Conservation (phyloP, 345 rosid genomes). For the Gossypium herbaceum region DNA sequence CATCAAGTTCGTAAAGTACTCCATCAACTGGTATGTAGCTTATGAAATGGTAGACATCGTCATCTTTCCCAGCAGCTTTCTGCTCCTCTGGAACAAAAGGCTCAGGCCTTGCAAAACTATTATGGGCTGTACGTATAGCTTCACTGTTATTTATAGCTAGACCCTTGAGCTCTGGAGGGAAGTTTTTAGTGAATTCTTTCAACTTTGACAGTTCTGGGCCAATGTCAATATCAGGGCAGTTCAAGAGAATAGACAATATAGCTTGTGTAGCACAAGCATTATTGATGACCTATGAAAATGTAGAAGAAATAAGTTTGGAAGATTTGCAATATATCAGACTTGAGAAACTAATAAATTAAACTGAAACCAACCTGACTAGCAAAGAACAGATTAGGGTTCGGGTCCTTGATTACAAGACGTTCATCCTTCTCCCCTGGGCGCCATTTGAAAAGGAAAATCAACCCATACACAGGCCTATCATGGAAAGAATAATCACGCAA, state of each 20-base stretch:
- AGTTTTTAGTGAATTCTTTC: constrained; percentile 85
- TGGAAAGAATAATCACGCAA: background rate
- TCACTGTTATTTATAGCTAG: constrained; percentile 96
- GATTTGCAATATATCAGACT: background rate
- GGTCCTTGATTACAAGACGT: constrained; percentile 76
- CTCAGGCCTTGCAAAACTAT: constrained; percentile 97
- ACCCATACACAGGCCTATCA: constrained; percentile 83
- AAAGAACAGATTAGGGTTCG: constrained; percentile 69
- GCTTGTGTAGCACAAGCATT: constrained; percentile 99
- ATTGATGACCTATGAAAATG: constrained; percentile 64
- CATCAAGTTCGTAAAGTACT: constrained; percentile 91
- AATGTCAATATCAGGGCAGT: constrained; percentile 79
- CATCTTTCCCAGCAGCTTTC: constrained; percentile 84
- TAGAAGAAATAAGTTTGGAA: background rate
- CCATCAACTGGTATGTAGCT: constrained; percentile 94
- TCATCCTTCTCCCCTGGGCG: constrained; percentile 89
- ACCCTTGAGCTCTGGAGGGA: constrained; percentile 93
- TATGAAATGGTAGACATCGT: constrained; percentile 94
- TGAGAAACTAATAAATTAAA: background rate
- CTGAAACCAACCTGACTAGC: constrained; percentile 74
- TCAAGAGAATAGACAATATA: constrained; percentile 82
- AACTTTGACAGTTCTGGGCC: constrained; percentile 79
- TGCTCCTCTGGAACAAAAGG: constrained; percentile 93
- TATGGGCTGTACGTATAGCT: constrained; percentile 84
- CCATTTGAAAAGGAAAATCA: constrained; percentile 98